phyloP scores from a whole-genome alignment of 805 yeast genomes.

The Debaryomyces castellii region DNA sequence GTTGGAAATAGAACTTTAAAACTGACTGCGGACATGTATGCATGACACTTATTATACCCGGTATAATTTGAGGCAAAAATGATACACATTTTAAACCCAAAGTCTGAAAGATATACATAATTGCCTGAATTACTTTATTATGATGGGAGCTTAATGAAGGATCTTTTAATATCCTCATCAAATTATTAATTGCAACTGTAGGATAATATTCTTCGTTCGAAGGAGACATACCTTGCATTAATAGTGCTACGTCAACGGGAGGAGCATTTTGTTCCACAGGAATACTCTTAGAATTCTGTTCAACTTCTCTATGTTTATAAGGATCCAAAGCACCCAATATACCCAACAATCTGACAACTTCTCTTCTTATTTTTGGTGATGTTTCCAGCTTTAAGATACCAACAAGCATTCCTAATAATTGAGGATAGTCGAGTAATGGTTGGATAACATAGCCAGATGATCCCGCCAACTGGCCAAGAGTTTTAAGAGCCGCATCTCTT shows the following conservation, averaged over 20 bases:
- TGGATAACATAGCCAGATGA: slow-evolving; percentile 95
- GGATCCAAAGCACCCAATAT: slow-evolving; percentile 97
- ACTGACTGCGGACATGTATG: slow-evolving; percentile 73
- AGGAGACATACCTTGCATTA: slow-evolving; percentile 94
- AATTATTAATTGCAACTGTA: slow-evolving; percentile 84
- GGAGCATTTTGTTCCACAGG: slow-evolving; percentile 81
- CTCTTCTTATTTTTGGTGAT: slow-evolving; percentile 72
- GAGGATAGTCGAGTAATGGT: slow-evolving; percentile 90
- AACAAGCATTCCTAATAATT: slow-evolving; percentile 76
- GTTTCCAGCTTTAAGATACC: slow-evolving; percentile 80
- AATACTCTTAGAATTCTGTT: slow-evolving; percentile 56
- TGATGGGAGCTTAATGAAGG: slow-evolving; percentile 84
- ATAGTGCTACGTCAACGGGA: slow-evolving; percentile 81
- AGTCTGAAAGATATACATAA: slow-evolving; percentile 86
- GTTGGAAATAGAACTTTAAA: slow-evolving; percentile 87
- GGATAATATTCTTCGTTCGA: slow-evolving; percentile 92
- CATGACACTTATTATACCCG: slow-evolving; percentile 85
- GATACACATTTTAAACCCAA: slow-evolving; percentile 86
- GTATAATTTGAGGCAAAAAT: slow-evolving; percentile 84
- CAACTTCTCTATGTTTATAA: slow-evolving; percentile 89
- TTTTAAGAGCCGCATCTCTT: slow-evolving; percentile 83
- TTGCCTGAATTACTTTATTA: slow-evolving; percentile 89
- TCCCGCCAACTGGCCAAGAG: slow-evolving; percentile 85
- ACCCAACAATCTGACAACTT: slow-evolving; percentile 86
- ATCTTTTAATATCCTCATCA: slow-evolving; percentile 83